These are phyloP conservation scores for Gracilaria domingensis DNA, from an alignment of 23 red algal genomes.

Conservation along the genomic window DNA sequence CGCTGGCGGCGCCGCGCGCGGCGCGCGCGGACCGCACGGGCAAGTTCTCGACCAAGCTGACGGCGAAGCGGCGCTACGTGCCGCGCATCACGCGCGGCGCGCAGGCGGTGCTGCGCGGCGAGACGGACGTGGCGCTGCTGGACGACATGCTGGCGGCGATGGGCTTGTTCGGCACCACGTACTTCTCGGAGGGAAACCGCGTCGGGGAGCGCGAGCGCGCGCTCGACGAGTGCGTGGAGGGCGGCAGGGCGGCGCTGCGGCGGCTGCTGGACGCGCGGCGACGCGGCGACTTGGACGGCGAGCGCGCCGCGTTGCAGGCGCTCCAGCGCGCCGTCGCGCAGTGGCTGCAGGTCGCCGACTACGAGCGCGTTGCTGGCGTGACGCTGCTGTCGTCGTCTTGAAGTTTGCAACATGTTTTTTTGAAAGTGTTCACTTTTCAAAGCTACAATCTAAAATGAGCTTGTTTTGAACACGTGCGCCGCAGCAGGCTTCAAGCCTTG, in stretches of 20 bases:
- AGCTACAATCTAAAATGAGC: no score
- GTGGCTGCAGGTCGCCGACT: constrained; percentile 15
- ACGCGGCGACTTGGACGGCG: not conserved
- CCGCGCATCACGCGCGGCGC: constrained; percentile 58
- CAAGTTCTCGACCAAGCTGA: constrained; percentile 81
- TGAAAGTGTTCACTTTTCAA: no score
- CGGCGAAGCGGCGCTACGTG: constrained; percentile 73
- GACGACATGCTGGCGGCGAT: constrained; percentile 49
- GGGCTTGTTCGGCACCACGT: constrained; percentile 63
- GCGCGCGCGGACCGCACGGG: constrained; percentile 77
- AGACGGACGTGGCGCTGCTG: not conserved
- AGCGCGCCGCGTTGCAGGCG: not conserved
- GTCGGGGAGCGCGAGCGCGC: constrained; percentile 50
- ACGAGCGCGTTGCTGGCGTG: constrained; percentile 14
- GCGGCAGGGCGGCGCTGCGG: not conserved
- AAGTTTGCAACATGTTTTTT: not conserved
- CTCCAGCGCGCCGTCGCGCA: not conserved
- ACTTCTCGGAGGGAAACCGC: constrained; percentile 75
- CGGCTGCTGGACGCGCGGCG: not conserved
- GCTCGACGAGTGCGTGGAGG: not conserved
- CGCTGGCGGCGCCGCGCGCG: not conserved
- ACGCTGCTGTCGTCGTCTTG: not conserved
- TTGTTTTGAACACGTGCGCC: no score
- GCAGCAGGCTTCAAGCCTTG: no score
- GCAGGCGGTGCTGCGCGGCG: not conserved